Evolutionary conservation across 768 basidiomycete species (phyloP), one percentile per base, ranked within the genome.

Genomic region (Terana coerulea): DNA sequence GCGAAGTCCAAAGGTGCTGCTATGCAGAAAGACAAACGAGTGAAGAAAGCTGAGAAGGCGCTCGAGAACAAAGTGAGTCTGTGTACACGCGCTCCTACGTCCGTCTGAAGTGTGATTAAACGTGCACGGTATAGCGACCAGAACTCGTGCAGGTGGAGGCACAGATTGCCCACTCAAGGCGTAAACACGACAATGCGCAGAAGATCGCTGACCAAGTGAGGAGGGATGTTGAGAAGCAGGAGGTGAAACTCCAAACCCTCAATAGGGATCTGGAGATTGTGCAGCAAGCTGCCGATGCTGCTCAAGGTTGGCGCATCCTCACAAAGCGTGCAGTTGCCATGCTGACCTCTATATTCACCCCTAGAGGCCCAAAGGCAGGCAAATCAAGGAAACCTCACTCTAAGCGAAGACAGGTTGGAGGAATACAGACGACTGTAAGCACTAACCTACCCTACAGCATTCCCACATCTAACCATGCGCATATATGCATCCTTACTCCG

Each of bases 31-130:
- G 94, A 99, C 69, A 87, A 86, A 69, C 79, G 71, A 39, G 84
- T 95, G 52, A 97, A 97, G 72, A 90, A 87, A 66, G 86, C 86
- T 1, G 95, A 98, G 68, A 98, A 95, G 67, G 74, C 82, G 0
- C 67, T 95, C 8, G 95, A 98, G 52, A 81, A 76, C 14, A 91
- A 90, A 74, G 94, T 87, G 31, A 33, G 75, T 60, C 19, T 26
- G 17, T 21, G n/a, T n/a, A n/a, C n/a, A n/a, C n/a, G n/a, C n/a
- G n/a, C n/a, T n/a, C n/a, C n/a, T n/a, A n/a, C 35, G 5, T 25
- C 34, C 25, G 28, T 35, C 17, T 44, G 26, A 10, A 10, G 15
- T 22, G 9, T 39, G 12, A 26, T 22, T 35, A 7, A 11, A 12
- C 8, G 8, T 31, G 24, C n/a, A n/a, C n/a, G n/a, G 17, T n/a